phyloP scores from a whole-genome alignment of 2,329 filamentous ascomycete genomes.

The Gliomastix tumulicola region DNA sequence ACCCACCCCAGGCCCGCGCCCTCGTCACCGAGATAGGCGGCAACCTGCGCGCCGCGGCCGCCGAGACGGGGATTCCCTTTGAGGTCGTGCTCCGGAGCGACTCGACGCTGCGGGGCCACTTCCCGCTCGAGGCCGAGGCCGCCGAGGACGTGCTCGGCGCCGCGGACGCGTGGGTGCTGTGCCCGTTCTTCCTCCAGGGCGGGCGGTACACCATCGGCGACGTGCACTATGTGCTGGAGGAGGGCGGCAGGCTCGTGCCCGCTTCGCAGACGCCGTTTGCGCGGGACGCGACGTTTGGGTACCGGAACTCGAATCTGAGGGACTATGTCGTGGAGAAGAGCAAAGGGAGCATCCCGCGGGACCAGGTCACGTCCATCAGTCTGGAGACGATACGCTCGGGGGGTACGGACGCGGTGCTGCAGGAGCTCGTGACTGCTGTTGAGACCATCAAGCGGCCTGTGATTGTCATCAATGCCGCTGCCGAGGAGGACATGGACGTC shows the following conservation, averaged over 20 bases:
- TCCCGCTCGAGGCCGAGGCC: conserved; percentile 46
- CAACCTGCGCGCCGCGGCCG: conserved; percentile 37
- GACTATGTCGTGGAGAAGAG: conserved; percentile 51
- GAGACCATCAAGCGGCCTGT: conserved; percentile 20
- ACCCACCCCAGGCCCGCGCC: conserved; percentile 33
- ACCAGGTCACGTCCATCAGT: conserved; percentile 33
- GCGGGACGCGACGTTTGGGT: conserved; percentile 50
- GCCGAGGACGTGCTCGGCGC: conserved; percentile 40
- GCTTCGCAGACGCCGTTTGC: conserved; percentile 48
- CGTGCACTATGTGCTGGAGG: conserved; percentile 52
- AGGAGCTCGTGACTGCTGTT: conserved; percentile 23
- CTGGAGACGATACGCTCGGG: conserved; percentile 39
- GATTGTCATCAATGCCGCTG: conserved; percentile 44
- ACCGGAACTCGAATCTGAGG: conserved; percentile 39
- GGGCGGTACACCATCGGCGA: conserved; percentile 50
- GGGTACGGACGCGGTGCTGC: conserved; percentile 30
- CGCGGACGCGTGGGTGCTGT: conserved; percentile 45
- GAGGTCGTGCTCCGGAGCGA: conserved; percentile 52
- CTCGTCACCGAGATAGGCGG: conserved; percentile 43
- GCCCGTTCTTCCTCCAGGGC: conserved; percentile 53
- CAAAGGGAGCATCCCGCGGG: conserved; percentile 26
- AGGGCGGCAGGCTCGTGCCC: conserved; percentile 30
- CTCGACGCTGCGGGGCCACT: conserved; percentile 49
- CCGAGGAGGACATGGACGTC: conserved; percentile 47
- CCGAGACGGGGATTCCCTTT: conserved; percentile 27